Evolutionary conservation across 2,329 filamentous ascomycete species (phyloP).

Genomic region (Fusarium mangiferae): DNA sequence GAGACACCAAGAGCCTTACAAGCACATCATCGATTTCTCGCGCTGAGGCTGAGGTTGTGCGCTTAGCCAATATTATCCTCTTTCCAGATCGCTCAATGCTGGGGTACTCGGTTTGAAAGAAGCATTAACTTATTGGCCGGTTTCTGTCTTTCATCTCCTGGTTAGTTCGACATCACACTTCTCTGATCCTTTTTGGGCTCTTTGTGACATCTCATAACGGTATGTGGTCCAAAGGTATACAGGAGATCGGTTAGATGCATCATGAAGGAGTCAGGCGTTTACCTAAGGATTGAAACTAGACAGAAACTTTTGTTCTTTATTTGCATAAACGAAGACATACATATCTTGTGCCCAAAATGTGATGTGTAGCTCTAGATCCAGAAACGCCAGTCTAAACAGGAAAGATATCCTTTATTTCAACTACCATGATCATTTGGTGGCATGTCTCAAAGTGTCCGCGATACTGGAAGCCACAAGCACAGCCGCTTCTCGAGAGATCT

Average conservation of each 20-base stretch:
- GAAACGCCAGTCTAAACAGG: neutral
- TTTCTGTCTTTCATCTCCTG: neutral
- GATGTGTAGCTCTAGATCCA: neutral
- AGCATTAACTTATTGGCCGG: neutral
- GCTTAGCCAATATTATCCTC: constrained; percentile 66
- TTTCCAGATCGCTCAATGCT: constrained; percentile 61
- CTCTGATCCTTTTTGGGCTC: neutral
- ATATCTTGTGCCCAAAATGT: neutral
- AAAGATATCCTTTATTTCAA: neutral
- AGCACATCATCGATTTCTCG: constrained; percentile 46
- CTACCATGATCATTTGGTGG: neutral
- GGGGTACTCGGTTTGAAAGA: constrained; percentile 43
- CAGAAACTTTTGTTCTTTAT: neutral
- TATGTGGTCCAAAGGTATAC: neutral
- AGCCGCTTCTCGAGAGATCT: constrained; percentile 44
- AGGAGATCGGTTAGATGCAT: constrained; percentile 15
- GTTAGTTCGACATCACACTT: neutral
- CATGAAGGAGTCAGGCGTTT: constrained; percentile 20
- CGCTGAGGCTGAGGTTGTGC: constrained; percentile 63
- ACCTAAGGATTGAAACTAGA: constrained; percentile 4
- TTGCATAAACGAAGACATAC: neutral
- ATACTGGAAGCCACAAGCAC: constrained; percentile 41
- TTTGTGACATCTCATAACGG: neutral
- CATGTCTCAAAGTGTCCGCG: constrained; percentile 24
- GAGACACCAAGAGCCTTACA: constrained; percentile 40